These are phyloP conservation scores for Dryadomyces sulphureus DNA, from an alignment of 2,329 filamentous ascomycete genomes.

Conservation along the genomic window DNA sequence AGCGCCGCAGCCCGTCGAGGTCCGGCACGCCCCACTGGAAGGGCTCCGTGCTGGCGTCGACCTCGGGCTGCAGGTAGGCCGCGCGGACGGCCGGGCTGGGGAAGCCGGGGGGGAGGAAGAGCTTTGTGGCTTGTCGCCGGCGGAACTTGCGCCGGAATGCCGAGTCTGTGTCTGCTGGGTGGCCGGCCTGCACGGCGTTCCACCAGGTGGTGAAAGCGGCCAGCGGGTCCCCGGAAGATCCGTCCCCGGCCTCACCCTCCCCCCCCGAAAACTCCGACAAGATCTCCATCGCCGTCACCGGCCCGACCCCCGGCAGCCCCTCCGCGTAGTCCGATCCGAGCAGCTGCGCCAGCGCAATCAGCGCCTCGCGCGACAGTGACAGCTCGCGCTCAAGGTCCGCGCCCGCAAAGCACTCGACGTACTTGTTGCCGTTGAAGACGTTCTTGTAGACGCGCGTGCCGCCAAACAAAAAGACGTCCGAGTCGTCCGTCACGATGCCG, in stretches of 20 bases:
- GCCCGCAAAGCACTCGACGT: constrained; percentile 86
- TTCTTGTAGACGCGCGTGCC: constrained; percentile 97
- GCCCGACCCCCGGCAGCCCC: constrained; percentile 77
- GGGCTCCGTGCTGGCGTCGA: constrained; percentile 59
- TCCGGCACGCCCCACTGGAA: constrained; percentile 98
- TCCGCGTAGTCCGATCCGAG: constrained; percentile 93
- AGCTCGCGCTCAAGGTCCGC: constrained; percentile 80
- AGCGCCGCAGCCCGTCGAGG: constrained; percentile 67
- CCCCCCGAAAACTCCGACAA: constrained; percentile 67
- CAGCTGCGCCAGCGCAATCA: constrained; percentile 82
- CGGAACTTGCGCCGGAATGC: constrained; percentile 77
- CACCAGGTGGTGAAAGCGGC: constrained; percentile 80
- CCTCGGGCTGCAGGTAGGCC: constrained; percentile 76
- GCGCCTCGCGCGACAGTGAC: constrained; percentile 67
- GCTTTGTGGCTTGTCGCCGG: constrained; percentile 60
- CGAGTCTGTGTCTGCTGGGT: constrained; percentile 44
- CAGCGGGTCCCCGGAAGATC: too few relatives aligned
- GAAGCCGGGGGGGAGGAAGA: constrained; percentile 72
- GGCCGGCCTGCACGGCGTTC: constrained; percentile 55
- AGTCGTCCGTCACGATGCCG: constrained; percentile 95
- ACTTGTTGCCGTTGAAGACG: constrained; percentile 98
- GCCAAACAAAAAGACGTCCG: constrained; percentile 91
- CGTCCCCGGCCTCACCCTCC: too few relatives aligned
- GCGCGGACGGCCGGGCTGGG: constrained; percentile 64
- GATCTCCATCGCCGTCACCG: constrained; percentile 89